Evolutionary conservation across 2,329 filamentous ascomycete genomes (phyloP).

Genomic region (Arthrocladium fulminans): DNA sequence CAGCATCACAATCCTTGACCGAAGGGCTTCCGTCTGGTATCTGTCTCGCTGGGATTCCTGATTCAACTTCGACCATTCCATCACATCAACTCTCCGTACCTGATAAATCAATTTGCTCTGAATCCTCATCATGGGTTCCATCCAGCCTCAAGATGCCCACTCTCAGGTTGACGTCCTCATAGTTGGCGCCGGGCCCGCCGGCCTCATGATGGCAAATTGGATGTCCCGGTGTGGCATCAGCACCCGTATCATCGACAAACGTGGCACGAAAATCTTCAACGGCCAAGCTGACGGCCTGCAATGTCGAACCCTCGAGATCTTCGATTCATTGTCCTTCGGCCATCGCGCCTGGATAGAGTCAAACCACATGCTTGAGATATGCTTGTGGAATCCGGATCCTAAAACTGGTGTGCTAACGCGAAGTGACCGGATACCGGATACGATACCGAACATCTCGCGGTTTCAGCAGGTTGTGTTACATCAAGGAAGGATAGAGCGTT

Average conservation of each 20-base stretch:
- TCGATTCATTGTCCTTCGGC: slow-evolving; percentile 61
- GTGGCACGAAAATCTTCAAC: slow-evolving; percentile 29
- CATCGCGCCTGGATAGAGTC: slow-evolving; percentile 57
- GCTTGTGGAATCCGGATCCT: slow-evolving; percentile 52
- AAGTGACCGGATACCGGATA: slow-evolving; percentile 55
- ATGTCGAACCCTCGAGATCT: slow-evolving; percentile 61
- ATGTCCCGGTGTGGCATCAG: slow-evolving; percentile 42
- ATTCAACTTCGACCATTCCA: too few species aligned
- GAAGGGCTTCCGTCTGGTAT: too few species aligned
- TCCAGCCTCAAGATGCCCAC: not conserved
- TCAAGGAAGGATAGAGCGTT: slow-evolving; percentile 61
- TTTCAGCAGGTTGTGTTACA: slow-evolving; percentile 61
- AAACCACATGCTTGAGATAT: slow-evolving; percentile 60
- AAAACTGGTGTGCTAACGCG: slow-evolving; percentile 47
- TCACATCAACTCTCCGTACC: too few species aligned
- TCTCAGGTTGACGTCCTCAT: slow-evolving; percentile 40
- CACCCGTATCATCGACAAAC: slow-evolving; percentile 42
- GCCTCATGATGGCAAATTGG: slow-evolving; percentile 43
- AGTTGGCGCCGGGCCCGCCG: slow-evolving; percentile 43
- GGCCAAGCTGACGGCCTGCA: slow-evolving; percentile 50
- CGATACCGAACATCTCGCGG: slow-evolving; percentile 50
- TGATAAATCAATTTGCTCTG: too few species aligned
- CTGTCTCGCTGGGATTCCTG: too few species aligned
- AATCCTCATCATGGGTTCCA: not conserved
- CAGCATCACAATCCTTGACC: too few species aligned